These are phyloP conservation scores for Apophysomyces elegans DNA, from an alignment of 371 early-diverging fungal species.

Conservation along the genomic window DNA sequence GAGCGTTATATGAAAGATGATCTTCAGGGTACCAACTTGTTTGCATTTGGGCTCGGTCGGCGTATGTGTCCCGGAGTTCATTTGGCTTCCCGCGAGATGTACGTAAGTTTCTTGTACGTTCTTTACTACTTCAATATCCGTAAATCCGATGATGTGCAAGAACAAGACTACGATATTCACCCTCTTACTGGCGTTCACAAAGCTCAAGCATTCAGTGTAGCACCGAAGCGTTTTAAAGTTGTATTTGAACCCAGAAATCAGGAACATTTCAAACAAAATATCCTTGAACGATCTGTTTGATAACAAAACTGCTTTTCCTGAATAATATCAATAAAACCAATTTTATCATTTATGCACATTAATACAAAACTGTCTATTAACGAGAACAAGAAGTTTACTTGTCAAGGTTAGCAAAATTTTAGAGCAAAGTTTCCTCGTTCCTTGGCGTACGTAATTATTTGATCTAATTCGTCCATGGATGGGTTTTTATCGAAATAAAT, in stretches of 20 bases:
- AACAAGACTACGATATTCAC: conserved; percentile 2
- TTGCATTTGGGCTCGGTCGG: background rate
- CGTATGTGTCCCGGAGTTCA: conserved; percentile 5
- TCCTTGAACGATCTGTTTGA: conserved; percentile 6
- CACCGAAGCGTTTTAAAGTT: conserved; percentile 1
- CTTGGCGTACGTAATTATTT: too few relatives aligned
- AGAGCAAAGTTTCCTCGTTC: too few relatives aligned
- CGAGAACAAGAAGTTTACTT: too few relatives aligned
- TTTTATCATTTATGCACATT: background rate
- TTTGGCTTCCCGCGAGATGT: conserved; percentile 1
- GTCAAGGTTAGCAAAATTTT: too few relatives aligned
- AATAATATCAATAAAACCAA: background rate
- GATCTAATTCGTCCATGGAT: too few relatives aligned
- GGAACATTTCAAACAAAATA: background rate
- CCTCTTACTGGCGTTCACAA: conserved; percentile 1
- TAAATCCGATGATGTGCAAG: background rate
- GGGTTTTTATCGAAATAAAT: too few relatives aligned
- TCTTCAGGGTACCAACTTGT: background rate
- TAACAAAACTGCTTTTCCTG: background rate
- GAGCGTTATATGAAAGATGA: conserved; percentile 2
- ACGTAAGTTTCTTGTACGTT: conserved; percentile 3
- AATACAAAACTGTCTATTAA: too few relatives aligned
- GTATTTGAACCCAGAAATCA: conserved; percentile 3
- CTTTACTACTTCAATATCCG: conserved; percentile 4
- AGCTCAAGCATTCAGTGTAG: conserved; percentile 2